phyloP scores from a whole-genome alignment of 129 eudicot species.

The Dittrichia graveolens region DNA sequence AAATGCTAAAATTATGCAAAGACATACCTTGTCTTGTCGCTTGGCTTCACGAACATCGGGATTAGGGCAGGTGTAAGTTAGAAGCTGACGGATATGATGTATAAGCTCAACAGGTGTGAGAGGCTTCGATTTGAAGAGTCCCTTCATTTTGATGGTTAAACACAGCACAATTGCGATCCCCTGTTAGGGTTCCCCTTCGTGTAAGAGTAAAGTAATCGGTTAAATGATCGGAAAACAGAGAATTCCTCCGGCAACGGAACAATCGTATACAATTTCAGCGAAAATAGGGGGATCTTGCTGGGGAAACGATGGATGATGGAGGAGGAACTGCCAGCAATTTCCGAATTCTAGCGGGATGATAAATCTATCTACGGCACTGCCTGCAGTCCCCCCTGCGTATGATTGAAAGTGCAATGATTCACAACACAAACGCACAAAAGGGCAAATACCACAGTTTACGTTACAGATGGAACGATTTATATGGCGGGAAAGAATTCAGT shows the following conservation, averaged over 20 bases:
- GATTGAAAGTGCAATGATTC: constrained; percentile 7
- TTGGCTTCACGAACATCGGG: constrained; percentile 41
- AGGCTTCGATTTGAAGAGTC: constrained; percentile 46
- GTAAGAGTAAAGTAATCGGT: not conserved
- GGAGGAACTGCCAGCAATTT: not conserved
- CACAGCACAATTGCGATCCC: not conserved
- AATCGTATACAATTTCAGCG: not conserved
- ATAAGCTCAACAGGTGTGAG: constrained; percentile 54
- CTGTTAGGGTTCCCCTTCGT: not conserved
- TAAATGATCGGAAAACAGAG: constrained; percentile 1
- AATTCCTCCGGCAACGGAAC: not conserved
- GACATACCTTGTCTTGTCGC: constrained; percentile 45
- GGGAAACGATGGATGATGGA: constrained; percentile 10
- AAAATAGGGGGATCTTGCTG: not conserved
- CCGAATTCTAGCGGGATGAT: not conserved
- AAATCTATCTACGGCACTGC: not conserved
- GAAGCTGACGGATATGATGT: constrained; percentile 46
- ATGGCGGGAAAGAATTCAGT: not conserved
- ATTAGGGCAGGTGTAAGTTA: constrained; percentile 31
- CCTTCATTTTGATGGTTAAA: constrained; percentile 33
- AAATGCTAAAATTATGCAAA: not conserved
- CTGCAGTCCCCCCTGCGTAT: constrained; percentile 1
- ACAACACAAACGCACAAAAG: not conserved
- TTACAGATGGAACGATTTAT: constrained; percentile 18
- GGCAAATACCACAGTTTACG: constrained; percentile 1